Conservation (phyloP, 1,284 basidiomycete genomes). For the Trametes polyzona region DNA sequence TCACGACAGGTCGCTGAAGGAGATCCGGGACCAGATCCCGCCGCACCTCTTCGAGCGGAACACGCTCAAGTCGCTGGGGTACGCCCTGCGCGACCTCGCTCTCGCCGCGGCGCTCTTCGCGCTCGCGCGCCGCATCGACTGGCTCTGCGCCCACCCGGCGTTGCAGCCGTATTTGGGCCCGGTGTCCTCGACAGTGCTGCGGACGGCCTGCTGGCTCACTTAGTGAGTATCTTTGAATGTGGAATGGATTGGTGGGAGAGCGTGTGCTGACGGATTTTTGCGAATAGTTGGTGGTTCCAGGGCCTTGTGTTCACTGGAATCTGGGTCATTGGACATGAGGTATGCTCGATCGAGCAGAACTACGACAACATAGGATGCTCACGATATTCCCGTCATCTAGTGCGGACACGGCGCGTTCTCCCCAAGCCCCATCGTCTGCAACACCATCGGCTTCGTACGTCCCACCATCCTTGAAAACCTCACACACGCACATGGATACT, state of each 20-base stretch:
- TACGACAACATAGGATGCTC: neutral
- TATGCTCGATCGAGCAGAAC: constrained; percentile 17
- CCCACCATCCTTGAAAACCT: neutral
- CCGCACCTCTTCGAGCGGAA: neutral
- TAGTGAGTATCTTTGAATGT: constrained; percentile 45
- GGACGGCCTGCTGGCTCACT: constrained; percentile 44
- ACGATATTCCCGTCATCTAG: neutral
- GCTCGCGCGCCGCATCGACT: neutral
- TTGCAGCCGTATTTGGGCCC: constrained; percentile 23
- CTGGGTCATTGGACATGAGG: constrained; percentile 60
- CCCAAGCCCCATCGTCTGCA: constrained; percentile 29
- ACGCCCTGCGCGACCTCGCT: neutral
- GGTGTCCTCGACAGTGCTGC: constrained; percentile 31
- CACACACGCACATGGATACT: neutral
- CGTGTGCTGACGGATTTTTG: neutral
- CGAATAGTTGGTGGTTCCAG: constrained; percentile 55
- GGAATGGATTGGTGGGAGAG: neutral
- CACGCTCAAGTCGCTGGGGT: neutral
- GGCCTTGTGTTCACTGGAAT: constrained; percentile 53
- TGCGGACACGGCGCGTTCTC: constrained; percentile 14
- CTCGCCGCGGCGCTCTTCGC: neutral
- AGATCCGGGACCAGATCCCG: neutral
- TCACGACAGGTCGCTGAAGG: neutral
- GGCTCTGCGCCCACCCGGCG: neutral
- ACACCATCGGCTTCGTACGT: constrained; percentile 47